These are phyloP conservation scores for Letharia lupina DNA, from an alignment of 495 filamentous ascomycete genomes.

Conservation along the genomic window DNA sequence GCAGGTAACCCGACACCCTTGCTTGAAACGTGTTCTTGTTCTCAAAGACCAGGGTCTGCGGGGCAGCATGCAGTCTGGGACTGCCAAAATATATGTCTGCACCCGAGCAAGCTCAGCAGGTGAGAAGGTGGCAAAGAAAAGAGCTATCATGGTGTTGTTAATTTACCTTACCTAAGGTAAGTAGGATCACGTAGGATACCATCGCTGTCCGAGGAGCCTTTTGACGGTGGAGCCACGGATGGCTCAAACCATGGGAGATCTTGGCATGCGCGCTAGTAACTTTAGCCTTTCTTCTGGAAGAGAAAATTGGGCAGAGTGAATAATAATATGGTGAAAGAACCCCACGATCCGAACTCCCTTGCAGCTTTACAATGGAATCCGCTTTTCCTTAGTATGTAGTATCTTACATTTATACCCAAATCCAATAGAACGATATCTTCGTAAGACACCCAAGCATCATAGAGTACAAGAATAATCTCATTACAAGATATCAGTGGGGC, in stretches of 20 bases:
- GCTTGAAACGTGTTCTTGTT: not conserved
- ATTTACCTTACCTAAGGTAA: too few species aligned
- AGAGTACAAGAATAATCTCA: too few species aligned
- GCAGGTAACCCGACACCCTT: not conserved
- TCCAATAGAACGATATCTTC: too few species aligned
- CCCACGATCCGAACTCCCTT: conserved; percentile 1
- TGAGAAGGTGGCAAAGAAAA: not conserved
- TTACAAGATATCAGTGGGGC: not conserved
- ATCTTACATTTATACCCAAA: not conserved
- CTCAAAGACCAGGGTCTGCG: not conserved
- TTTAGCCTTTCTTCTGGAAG: conserved; percentile 5
- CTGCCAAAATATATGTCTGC: not conserved
- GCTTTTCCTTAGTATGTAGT: not conserved
- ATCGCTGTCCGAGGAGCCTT: not conserved
- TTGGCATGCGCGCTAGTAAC: not conserved
- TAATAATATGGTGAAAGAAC: not conserved
- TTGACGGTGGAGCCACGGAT: not conserved
- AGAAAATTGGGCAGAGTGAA: not conserved
- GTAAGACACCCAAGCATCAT: too few species aligned
- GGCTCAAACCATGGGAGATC: not conserved
- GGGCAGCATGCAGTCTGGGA: not conserved
- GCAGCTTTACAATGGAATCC: not conserved
- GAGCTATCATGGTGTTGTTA: not conserved
- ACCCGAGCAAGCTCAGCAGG: not conserved
- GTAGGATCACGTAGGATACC: not conserved